Base-by-base conservation (phyloP, 2,329 filamentous ascomycete genomes). In the Diaporthe citri region DNA sequence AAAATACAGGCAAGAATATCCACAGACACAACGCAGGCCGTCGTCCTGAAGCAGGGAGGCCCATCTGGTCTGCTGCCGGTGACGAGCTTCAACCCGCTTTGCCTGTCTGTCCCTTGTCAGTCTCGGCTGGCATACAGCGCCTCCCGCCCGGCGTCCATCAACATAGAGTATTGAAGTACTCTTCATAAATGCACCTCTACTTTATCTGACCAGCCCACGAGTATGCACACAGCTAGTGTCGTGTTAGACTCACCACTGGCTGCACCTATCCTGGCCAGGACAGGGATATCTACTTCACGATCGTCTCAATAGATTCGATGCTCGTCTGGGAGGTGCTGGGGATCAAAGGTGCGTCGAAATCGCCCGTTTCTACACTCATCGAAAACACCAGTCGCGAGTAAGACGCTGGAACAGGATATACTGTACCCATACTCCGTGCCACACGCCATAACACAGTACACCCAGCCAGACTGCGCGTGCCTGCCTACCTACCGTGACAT, bases 201-300 rank as follows among this genome's bases (percentile, higher is more conserved):
- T 9, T 66, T 66, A 51, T 51, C 20, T 36, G 28, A 25, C 22
- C 43, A 66, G 62, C 62, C 62, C 25, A 51, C 43, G 28, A 66
- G 43, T 66, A 67, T 67, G 46, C 46, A 67, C 13, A 28, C 10
- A 52, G 7, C 39, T 36, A 20, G 46, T 67, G 62, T 12, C 20
- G 31, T 67, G 31, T 39, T 55, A 41, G 28, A 25, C 36, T 39
- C 36, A 13, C 10, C 20, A 4, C 48, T 3, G 64, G 64, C 64
- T 69, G 64, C 64, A 69, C 48, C 46, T 41, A 69, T 69, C 64
- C 46, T 28, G 31, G 12, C 64, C n/a, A 41, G 48, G 48, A 69
- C 64, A 69, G 64, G 64, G 64, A 69, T 69, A 69, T 55, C n/a
- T 20, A 31, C n/a, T 3, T 55, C 31, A 52, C 64, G 64, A 69